phyloP scores from a whole-genome alignment of 495 filamentous ascomycete genomes.

The Neurospora sp. region DNA sequence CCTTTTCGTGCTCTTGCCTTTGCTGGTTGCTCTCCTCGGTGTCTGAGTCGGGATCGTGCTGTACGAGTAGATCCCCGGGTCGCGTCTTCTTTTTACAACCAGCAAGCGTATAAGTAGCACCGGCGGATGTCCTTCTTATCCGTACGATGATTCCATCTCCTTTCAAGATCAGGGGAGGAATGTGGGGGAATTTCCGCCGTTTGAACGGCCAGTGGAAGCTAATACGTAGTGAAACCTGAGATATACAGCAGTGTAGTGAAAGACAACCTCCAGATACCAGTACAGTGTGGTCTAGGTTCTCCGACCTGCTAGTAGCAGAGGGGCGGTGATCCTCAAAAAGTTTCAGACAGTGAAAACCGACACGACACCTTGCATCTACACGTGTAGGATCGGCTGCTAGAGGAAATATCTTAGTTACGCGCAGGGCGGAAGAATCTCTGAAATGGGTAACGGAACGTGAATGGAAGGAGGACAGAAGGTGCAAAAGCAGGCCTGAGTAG shows the following conservation, averaged over 20 bases:
- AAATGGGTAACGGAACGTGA: slow-evolving; percentile 8
- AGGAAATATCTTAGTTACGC: neutral
- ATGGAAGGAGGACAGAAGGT: neutral
- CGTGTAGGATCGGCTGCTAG: neutral
- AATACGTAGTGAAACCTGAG: neutral
- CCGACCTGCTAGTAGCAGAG: neutral
- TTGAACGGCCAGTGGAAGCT: slow-evolving; percentile 1
- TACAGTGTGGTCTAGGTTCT: neutral
- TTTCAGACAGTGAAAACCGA: neutral
- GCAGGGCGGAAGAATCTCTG: slow-evolving; percentile 1
- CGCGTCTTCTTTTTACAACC: slow-evolving; percentile 11
- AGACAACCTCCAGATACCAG: neutral
- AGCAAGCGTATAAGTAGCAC: slow-evolving; percentile 21
- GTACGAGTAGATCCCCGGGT: slow-evolving; percentile 12
- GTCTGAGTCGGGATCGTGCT: slow-evolving; percentile 14
- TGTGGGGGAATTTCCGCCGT: slow-evolving; percentile 6
- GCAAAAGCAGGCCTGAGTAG: slow-evolving; percentile 7
- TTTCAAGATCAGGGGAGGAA: neutral
- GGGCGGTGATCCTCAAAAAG: neutral
- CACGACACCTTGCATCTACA: neutral
- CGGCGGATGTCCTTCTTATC: slow-evolving; percentile 12
- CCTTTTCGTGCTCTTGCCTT: slow-evolving; percentile 5
- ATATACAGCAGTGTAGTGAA: neutral
- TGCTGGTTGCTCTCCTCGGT: slow-evolving; percentile 3
- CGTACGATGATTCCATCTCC: slow-evolving; percentile 1